Percentiles rank a stretch among this genome's conserved stretches.
phyloP scores from a whole-genome alignment of 2,329 filamentous ascomycete genomes.

The Chrysoporthe austroafricana region DNA sequence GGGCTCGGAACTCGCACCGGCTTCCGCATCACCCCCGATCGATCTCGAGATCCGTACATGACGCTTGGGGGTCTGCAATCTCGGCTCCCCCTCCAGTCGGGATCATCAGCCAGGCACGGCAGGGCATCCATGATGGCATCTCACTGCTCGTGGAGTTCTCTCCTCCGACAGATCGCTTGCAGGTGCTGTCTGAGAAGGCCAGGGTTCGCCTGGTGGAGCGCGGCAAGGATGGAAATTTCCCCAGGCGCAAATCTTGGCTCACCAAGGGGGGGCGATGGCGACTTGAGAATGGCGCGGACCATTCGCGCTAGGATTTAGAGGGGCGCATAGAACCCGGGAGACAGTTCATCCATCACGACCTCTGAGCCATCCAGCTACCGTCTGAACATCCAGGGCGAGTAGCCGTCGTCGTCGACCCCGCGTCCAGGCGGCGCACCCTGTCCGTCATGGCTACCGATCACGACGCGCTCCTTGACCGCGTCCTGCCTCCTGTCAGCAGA shows the following conservation, averaged over 20 bases:
- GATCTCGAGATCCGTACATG: neutral
- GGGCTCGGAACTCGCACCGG: neutral
- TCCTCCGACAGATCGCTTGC: neutral
- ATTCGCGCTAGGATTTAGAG: too few relatives aligned
- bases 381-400: too few relatives aligned
- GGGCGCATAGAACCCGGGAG: too few relatives aligned
- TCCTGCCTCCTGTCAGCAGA: constrained; percentile 16
- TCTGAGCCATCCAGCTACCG: too few relatives aligned
- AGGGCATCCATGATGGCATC: neutral
- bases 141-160: neutral
- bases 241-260: neutral
- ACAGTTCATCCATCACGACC: too few relatives aligned
- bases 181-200: neutral
- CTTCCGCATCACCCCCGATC: neutral
- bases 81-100: neutral
- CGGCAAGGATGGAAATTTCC: neutral
- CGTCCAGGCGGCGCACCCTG: neutral
- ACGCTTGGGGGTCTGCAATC: neutral
- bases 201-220: neutral
- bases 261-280: neutral
- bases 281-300: neutral
- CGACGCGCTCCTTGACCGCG: constrained; percentile 16
- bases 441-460: constrained; percentile 21
- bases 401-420: neutral
- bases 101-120: neutral